Evolutionary conservation across 1,284 basidiomycete species (phyloP).

Genomic region (Apiotrichum mycotoxinovorans): DNA sequence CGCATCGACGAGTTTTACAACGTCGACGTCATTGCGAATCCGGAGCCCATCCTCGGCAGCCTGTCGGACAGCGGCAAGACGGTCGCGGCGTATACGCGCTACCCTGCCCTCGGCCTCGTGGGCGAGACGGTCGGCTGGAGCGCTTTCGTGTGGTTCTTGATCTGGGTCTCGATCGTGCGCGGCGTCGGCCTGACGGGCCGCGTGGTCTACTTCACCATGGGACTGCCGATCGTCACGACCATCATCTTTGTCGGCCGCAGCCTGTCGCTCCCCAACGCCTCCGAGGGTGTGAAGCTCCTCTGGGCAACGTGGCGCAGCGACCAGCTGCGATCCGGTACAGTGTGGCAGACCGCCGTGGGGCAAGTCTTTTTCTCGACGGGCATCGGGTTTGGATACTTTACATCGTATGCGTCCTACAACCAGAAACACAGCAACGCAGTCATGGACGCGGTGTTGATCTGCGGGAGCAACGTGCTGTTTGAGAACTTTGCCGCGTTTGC

Average conservation of each 20-base stretch:
- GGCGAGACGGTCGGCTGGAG: slow-evolving; percentile 26
- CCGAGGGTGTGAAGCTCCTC: slow-evolving; percentile 20
- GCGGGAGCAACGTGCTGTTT: slow-evolving; percentile 23
- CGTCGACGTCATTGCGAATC: slow-evolving; percentile 24
- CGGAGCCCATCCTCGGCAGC: slow-evolving; percentile 14
- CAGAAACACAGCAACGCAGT: slow-evolving; percentile 29
- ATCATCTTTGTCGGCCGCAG: slow-evolving; percentile 28
- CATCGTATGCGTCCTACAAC: slow-evolving; percentile 28
- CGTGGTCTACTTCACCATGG: slow-evolving; percentile 31
- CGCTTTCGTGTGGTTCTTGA: slow-evolving; percentile 18
- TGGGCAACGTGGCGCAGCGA: slow-evolving; percentile 25
- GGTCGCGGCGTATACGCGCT: slow-evolving; percentile 13
- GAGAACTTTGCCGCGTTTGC: slow-evolving; percentile 29
- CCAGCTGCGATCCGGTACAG: slow-evolving; percentile 13
- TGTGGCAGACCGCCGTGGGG: slow-evolving; percentile 28
- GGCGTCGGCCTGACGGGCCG: slow-evolving; percentile 25
- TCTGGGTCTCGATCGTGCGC: slow-evolving; percentile 21
- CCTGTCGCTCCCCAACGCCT: slow-evolving; percentile 22
- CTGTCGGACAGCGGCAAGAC: slow-evolving; percentile 4
- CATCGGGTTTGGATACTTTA: slow-evolving; percentile 30
- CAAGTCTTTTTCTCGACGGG: slow-evolving; percentile 32
- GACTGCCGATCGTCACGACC: slow-evolving; percentile 28
- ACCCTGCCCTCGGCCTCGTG: slow-evolving; percentile 16
- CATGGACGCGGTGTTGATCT: slow-evolving; percentile 27
- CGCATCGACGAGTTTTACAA: slow-evolving; percentile 27